phyloP scores from a whole-genome alignment of 371 early-diverging fungal species.

The Mortierella sp. region DNA sequence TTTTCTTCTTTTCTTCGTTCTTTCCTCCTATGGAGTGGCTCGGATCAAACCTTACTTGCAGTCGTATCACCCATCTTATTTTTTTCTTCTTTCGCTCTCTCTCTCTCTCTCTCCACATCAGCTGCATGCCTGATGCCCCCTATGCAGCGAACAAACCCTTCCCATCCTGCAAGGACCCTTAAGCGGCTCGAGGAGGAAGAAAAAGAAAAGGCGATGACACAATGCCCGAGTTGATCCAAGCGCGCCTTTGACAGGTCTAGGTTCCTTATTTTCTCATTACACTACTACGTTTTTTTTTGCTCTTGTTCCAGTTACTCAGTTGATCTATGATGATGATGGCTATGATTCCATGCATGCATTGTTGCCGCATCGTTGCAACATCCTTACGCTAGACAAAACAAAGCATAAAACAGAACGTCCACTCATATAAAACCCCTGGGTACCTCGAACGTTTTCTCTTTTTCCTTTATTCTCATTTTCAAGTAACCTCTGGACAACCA shows the following conservation, averaged over 20 bases:
- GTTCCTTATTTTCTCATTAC: neutral
- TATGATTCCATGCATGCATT: neutral
- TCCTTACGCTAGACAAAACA: neutral
- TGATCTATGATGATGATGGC: neutral
- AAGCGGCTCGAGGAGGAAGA: neutral
- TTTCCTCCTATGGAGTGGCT: neutral
- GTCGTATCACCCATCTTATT: neutral
- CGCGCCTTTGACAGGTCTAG: neutral
- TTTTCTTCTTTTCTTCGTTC: neutral
- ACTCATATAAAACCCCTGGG: neutral
- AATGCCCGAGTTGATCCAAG: constrained; percentile 6
- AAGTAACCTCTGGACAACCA: too few species aligned
- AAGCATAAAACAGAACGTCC: too few species aligned
- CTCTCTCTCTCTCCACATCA: neutral
- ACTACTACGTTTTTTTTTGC: neutral
- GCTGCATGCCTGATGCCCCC: neutral
- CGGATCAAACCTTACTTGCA: constrained; percentile 1
- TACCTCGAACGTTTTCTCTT: neutral
- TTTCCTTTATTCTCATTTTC: neutral
- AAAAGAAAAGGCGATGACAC: constrained; percentile 5
- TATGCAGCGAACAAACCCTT: neutral
- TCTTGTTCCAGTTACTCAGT: neutral
- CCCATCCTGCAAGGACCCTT: neutral
- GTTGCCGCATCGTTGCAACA: constrained; percentile 16
- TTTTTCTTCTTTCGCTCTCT: neutral